Evolutionary conservation across 805 yeast species (phyloP), one percentile per base, ranked within the genome.

Genomic region (Ogataea glucozyma): DNA sequence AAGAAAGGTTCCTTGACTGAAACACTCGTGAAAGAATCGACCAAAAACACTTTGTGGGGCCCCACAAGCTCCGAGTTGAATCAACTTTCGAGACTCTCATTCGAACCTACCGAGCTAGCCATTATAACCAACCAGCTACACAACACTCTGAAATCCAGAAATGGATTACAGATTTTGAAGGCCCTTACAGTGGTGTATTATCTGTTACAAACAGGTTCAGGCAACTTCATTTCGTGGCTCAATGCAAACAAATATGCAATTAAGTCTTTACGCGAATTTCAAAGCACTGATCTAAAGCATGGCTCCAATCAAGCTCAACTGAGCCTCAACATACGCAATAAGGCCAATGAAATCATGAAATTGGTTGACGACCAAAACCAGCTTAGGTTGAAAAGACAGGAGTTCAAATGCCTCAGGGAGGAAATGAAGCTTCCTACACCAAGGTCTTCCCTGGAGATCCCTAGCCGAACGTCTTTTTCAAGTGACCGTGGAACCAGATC

Each of bases 51-150:
- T 7, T 22, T 44, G 1, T 64, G 71, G 52, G 85, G 60, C 1
- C 83, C 83, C 0, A 75, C 76, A 6, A 75, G 79, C n/a, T 64
- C 72, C 5, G 75, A 79, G 45, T 63, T 81, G 55, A 72, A 73
- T 44, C 79, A 78, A 38, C 60, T 81, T 2, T 70, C 83, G 1
- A 60, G 66, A 3, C 56, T 77, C 17, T 70, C 85, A 0, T 68
- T 65, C 41, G 60, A 69, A 36, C 47, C 66, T 12, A 65, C 62
- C 46, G 66, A 72, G 9, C 51, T 75, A 21, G 56, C 60, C 12
- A 66, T 64, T 22, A 72, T 80, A 6, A 60, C 64, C 5, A 62
- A 60, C 22, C 65, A 69, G 5, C 46, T 81, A 4, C 56, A 56
- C 14, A 76, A 71, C 50, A 59, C 78, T 34, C 48, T 80, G 4